These are phyloP conservation scores for Phyllostachys edulis DNA, from an alignment of 176 grass and related monocot genomes.

Conservation along the genomic window DNA sequence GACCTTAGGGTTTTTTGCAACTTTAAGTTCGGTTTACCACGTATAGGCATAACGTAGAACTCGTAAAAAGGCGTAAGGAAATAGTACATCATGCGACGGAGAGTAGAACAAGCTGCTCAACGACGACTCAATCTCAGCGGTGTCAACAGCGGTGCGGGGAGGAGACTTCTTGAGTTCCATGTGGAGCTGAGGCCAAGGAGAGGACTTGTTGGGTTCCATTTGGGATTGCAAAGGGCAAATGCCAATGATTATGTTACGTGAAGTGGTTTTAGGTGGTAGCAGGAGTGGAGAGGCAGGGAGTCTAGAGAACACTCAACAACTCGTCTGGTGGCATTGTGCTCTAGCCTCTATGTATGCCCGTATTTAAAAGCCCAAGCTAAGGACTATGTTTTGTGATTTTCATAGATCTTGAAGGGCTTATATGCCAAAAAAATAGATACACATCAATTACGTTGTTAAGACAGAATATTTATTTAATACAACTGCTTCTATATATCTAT, in stretches of 20 bases:
- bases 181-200: too few relatives aligned
- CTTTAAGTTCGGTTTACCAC: too few relatives aligned
- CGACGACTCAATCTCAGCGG: not conserved
- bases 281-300: too few relatives aligned
- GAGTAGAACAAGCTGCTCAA: not conserved
- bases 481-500: not conserved
- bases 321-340: not conserved
- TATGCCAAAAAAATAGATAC: not conserved
- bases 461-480: slow-evolving; percentile 4
- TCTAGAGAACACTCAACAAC: not conserved
- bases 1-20: not conserved
- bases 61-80: not conserved
- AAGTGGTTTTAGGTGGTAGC: too few relatives aligned
- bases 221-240: too few relatives aligned
- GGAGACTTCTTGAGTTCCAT: not conserved
- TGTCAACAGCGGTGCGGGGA: not conserved
- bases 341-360: not conserved
- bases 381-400: not conserved
- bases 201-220: too few relatives aligned
- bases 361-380: not conserved
- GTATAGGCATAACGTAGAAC: too few relatives aligned
- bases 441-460: not conserved
- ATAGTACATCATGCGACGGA: not conserved
- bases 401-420: not conserved
- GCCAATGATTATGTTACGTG: too few relatives aligned